phyloP scores from a whole-genome alignment of 192 early-diverging fungal species.

The Entophlyctis luteolus region DNA sequence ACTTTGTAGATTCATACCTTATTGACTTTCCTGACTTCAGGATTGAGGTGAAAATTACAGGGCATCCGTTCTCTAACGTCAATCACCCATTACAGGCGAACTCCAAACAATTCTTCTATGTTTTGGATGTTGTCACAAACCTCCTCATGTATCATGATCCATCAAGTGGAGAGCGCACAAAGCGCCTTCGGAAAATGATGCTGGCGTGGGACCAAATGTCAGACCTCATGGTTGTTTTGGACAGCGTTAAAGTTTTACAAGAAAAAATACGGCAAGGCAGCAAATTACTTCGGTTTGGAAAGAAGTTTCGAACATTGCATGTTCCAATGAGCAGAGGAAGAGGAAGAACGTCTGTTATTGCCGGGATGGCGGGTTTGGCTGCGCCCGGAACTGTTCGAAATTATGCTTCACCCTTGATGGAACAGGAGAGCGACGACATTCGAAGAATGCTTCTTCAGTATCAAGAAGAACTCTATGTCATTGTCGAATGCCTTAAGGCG shows the following conservation, averaged over 20 bases:
- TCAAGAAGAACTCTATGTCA: slow-evolving; percentile 67
- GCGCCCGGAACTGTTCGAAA: too few species aligned
- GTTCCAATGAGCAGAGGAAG: background rate
- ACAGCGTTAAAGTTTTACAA: slow-evolving; percentile 58
- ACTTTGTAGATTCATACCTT: slow-evolving; percentile 56
- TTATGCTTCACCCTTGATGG: background rate
- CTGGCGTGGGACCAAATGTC: slow-evolving; percentile 74
- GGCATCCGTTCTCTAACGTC: background rate
- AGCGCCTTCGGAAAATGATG: slow-evolving; percentile 70
- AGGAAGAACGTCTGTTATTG: slow-evolving; percentile 29
- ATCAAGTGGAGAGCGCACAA: slow-evolving; percentile 64
- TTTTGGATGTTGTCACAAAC: slow-evolving; percentile 72
- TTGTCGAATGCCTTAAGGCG: slow-evolving; percentile 63
- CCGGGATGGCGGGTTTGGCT: background rate
- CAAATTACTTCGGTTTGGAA: slow-evolving; percentile 13
- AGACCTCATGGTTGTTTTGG: slow-evolving; percentile 52
- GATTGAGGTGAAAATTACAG: slow-evolving; percentile 48
- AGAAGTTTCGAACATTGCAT: background rate
- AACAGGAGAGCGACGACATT: slow-evolving; percentile 23
- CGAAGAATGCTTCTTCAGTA: slow-evolving; percentile 31
- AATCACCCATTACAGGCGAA: slow-evolving; percentile 29
- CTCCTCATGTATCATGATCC: slow-evolving; percentile 83
- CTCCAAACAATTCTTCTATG: slow-evolving; percentile 68
- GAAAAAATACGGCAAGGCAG: slow-evolving; percentile 51
- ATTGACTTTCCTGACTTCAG: slow-evolving; percentile 72